Evolutionary conservation across 495 filamentous ascomycete genomes (phyloP).

Genomic region (Aspergillus nidulans): DNA sequence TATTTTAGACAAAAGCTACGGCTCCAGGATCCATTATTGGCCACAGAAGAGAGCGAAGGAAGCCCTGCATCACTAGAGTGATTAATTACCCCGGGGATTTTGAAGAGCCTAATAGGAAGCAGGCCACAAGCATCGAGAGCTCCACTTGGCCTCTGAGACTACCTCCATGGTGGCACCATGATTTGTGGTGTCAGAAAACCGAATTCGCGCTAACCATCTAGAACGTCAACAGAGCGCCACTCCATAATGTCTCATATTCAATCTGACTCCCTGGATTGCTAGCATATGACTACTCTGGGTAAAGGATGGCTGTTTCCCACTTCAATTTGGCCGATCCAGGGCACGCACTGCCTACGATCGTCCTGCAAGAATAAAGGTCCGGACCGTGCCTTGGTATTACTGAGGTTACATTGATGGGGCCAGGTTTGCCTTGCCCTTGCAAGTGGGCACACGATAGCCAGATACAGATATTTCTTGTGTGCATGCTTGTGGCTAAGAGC

Average conservation of each 20-base stretch:
- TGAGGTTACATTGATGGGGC: constrained; percentile 11
- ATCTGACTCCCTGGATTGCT: too few species aligned
- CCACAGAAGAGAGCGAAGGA: constrained; percentile 2
- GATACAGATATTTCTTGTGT: constrained; percentile 7
- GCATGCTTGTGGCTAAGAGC: constrained; percentile 14
- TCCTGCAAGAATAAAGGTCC: constrained; percentile 1
- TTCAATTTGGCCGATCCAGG: constrained; percentile 3
- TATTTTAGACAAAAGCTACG: constrained; percentile 4
- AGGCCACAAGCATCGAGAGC: too few species aligned
- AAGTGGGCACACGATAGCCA: constrained; percentile 12
- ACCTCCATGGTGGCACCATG: too few species aligned
- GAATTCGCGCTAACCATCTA: too few species aligned
- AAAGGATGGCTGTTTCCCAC: too few species aligned
- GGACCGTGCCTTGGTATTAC: constrained; percentile 11
- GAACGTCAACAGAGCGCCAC: too few species aligned
- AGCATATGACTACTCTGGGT: too few species aligned
- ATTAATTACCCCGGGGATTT: too few species aligned
- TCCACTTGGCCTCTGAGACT: too few species aligned
- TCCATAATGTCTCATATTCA: too few species aligned
- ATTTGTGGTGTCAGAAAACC: too few species aligned
- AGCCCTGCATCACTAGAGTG: constrained; percentile 12
- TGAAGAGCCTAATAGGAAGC: too few species aligned
- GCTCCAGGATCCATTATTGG: background rate
- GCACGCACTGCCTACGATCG: constrained; percentile 1
- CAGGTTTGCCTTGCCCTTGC: constrained; percentile 11